Evolutionary conservation across 1,139 yeast species (phyloP), one percentile per base, ranked within the genome.

Genomic region (Magnusiomyces paraingens): DNA sequence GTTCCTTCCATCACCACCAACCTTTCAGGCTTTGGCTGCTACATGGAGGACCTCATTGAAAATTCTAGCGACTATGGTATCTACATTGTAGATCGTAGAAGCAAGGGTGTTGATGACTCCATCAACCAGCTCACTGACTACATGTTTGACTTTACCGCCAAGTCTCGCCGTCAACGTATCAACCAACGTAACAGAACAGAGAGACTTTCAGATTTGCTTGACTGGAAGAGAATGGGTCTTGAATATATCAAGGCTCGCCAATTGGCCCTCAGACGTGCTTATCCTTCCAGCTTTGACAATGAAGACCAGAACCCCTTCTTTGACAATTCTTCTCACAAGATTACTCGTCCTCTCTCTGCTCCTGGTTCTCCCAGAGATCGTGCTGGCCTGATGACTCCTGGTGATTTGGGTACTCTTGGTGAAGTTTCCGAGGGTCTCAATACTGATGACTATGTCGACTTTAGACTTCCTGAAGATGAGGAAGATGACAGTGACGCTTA

Each of bases 1-100:
- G 95, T 93, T 55, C 99, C 99, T 18, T 88, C 96, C n/a, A 88
- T 93, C 66, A 91, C 99, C 26, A 93, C 99, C 52, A 93, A 93
- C 70, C 76, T 93, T 61, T 89, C 97, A 8, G 99, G 99, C 1
- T 93, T 93, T 68, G 99, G 99, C 54, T 94, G 98, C 63, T 93
- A 93, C 74, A 93, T 93, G 98, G 99, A 93, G 72, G 97, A 93
- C 69, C 77, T 93, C 64, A 91, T 93, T 70, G 98, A 93, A 70
- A 88, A 90, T 67, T 86, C 97, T 35, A 81, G 87, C 58, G 98
- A 93, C 72, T 93, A 93, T 66, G 99, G 99, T 67, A 93, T 93
- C 66, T 93, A 93, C 73, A 89, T 93, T 62, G 97, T 91, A 52
- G 99, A 93, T 72, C 82, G 99, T 69, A 84, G 98, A 70, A 79